Base-by-base conservation (phyloP, 2,329 filamentous ascomycete species). In the Pseudocercospora eumusae region DNA sequence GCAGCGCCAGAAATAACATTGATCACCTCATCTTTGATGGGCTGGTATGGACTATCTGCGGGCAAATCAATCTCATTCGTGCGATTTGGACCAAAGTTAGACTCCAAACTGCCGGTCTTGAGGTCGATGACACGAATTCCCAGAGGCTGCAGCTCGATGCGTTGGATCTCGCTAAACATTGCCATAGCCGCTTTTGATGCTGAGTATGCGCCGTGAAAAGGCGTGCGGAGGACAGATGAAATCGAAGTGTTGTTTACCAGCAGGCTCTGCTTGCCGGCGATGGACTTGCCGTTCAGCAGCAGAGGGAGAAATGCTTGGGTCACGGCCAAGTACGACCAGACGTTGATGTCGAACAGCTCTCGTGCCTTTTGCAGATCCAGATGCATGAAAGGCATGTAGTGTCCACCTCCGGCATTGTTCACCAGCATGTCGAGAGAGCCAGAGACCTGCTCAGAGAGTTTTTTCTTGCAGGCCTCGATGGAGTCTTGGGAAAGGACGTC, bases 381-480 rank as follows among this genome's bases (percentile, higher is more conserved):
- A 55, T 75, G 72, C 28, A 69, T 21, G 20, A 74, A 42, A 1
- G 74, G 73, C 56, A 68, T 66, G n/a, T 49, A 70, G 70, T 76
- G 77, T 15, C 71, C 71, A 15, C 73, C 77, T 11, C 80, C 80
- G 7, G 80, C 79, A 71, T 82, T 82, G 62, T 82, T 82, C 45
- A 82, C 74, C 54, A 82, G 66, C 15, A 79, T 72, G 69, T 81
- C 77, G 56, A 82, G 68, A 11, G 13, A 60, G 7, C 69, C 65
- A 21, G 70, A 66, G 1, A 75, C 74, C 27, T 73, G 72, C 47
- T 70, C 71, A 3, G 68, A 57, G 25, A 79, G 66, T 0, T 27
- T 72, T 40, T 27, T 59, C 67, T 52, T 65, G 66, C 23, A 7
- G 63, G 60, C 20, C 10, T 64, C 57, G 60, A 77, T 75, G 28